Conservation (phyloP, 1,139 yeast genomes). For the Geotrichum macrosporum region DNA sequence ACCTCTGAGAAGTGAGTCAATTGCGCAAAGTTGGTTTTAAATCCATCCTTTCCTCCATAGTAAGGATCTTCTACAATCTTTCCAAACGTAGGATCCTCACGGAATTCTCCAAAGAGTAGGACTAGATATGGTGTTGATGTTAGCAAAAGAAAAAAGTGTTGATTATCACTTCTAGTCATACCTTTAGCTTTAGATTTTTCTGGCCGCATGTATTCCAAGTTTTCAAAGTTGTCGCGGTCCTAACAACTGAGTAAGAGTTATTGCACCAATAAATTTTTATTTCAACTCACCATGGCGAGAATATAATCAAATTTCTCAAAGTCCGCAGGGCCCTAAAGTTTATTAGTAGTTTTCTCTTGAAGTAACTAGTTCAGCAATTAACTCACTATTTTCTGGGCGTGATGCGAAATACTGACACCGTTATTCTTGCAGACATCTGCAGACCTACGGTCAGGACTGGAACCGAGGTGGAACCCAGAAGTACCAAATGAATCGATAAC, state of each 20-base stretch:
- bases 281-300: slow-evolving; percentile 69
- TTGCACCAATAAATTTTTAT: no score
- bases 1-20: slow-evolving; percentile 54
- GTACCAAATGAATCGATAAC: slow-evolving; percentile 86
- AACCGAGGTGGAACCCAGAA: slow-evolving; percentile 78
- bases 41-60: slow-evolving; percentile 81
- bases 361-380: no score
- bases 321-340: slow-evolving; percentile 41
- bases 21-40: slow-evolving; percentile 73
- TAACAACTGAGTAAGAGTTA: no score
- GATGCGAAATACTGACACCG: slow-evolving; percentile 70
- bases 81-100: slow-evolving; percentile 48
- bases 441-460: slow-evolving; percentile 72
- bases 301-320: slow-evolving; percentile 74
- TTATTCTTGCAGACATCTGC: slow-evolving; percentile 62
- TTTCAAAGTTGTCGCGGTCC: slow-evolving; percentile 60
- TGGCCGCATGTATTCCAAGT: slow-evolving; percentile 60
- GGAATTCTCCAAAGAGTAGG: slow-evolving; percentile 73
- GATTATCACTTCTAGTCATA: no score
- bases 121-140: no score
- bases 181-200: slow-evolving; percentile 44
- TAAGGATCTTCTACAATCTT: slow-evolving; percentile 82
- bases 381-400: slow-evolving; percentile 63
- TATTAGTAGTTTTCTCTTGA: no score
- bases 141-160: no score